Evolutionary conservation across 2,329 filamentous ascomycete genomes (phyloP), one percentile per base, ranked within the genome.

Genomic region (Incumbomyces delicatus): DNA sequence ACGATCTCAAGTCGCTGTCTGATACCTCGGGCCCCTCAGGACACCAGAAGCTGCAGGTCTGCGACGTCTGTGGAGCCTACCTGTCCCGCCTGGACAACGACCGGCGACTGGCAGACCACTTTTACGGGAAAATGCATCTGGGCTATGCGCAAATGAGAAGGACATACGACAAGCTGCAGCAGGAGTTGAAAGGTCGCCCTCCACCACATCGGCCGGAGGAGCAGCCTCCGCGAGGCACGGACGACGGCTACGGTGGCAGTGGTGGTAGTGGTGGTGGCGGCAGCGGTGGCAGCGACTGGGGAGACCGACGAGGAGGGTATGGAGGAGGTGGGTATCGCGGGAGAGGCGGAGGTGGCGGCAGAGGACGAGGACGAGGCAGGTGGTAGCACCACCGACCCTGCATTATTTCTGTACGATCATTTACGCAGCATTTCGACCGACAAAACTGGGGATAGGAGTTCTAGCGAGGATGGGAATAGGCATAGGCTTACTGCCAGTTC

Each of bases 111-210:
- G 92, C 92, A 16, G 92, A 98, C 63, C 92, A 98, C 65, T 98
- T 98, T 63, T 96, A 95, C 66, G 92, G 92, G 17, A 98, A 98
- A 74, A 98, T 98, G 92, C 92, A 98, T 62, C 70, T 98, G 48
- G 92, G 92, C 0, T 98, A 96, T 63, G 92, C 92, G 13, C 87
- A 95, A 68, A 98, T 98, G 92, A 80, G 92, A 58, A 94, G 92
- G 74, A 92, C 88, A 2, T 88, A 80, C 60, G 88, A 95, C 47
- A 72, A 77, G n/a, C 80, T 98, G 52, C 83, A 83, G 43, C 88
- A 88, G 66, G 88, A 95, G 62, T 74, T 95, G 66, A 85, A 87
- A 61, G 83, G 83, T 1, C 73, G 85, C 22, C 72, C 75, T 40
- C 77, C 79, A 34, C 80, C 78, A 14, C 68, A 71, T 16, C 41